Evolutionary conservation across 768 basidiomycete genomes (phyloP), one percentile per base, ranked within the genome.

Genomic region (Phaffia tasmanica): DNA sequence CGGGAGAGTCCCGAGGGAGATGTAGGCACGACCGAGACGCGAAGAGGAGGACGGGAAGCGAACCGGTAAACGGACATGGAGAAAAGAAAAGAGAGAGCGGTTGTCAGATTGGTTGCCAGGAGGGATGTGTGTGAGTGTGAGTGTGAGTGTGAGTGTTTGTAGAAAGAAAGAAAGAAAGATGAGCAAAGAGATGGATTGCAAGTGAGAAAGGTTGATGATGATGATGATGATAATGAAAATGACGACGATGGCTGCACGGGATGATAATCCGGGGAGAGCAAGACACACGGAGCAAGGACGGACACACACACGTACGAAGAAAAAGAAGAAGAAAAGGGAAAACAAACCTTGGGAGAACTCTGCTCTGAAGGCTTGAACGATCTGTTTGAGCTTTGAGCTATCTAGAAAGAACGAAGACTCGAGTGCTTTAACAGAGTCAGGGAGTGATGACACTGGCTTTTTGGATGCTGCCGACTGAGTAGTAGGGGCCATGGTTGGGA

Each of bases 291-390:
- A 48, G 71, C 63, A 85, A 97, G 91, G 89, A 97, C 95, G 7
- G 92, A 90, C 85, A 94, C 49, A 67, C 71, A 74, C n/a, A n/a
- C n/a, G n/a, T n/a, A n/a, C n/a, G n/a, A n/a, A n/a, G n/a, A n/a
- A n/a, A n/a, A n/a, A n/a, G 30, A 72, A 71, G 56, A 99, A 78
- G 18, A 48, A 50, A 58, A 15, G n/a, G 11, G 49, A 35, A 11
- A 16, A 32, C 65, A 47, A 19, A 67, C 95, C 95, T 9, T 82
- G 73, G 46, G 81, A 79, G 73, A 91, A 85, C 74, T 97, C 93
- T 63, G 82, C 79, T 46, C 92, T 80, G 76, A 98, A 97, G 32
- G 85, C 83, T 48, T 81, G 78, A 14, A 89, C 85, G 76, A 97
- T 86, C 60, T 81, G 77, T 57, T 83, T 74, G 64, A 98, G 84